Percentiles rank a stretch among this genome's conserved stretches.
Conservation (phyloP, 139 green algal species). For the Coelastrella sp. region DNA sequence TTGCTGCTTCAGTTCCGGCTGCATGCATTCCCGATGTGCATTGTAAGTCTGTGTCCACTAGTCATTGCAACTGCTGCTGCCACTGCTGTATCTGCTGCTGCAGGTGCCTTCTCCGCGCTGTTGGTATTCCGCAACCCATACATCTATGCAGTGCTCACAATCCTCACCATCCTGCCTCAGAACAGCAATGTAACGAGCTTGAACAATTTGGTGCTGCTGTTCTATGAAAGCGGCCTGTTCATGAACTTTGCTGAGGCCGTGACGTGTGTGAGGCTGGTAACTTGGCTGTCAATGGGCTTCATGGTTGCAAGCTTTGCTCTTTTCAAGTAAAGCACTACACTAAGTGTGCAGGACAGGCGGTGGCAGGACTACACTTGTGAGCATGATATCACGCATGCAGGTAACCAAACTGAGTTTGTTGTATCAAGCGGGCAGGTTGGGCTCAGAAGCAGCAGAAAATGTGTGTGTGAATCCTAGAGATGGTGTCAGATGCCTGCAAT, state of each 20-base stretch:
- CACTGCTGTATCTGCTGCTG: background rate
- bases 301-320: constrained; percentile 51
- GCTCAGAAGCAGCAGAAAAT: no score
- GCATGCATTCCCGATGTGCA: background rate
- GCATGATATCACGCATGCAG: no score
- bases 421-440: no score
- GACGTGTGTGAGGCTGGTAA: constrained; percentile 70
- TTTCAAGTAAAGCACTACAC: constrained; percentile 7
- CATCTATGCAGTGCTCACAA: constrained; percentile 67
- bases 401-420: no score
- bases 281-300: constrained; percentile 70
- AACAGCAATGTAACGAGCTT: constrained; percentile 72
- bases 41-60: no score
- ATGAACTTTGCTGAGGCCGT: constrained; percentile 74
- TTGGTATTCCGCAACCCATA: constrained; percentile 70
- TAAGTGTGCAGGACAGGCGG: no score
- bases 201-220: constrained; percentile 71
- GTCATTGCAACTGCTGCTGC: background rate
- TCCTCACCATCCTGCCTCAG: constrained; percentile 70
- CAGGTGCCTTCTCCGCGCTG: constrained; percentile 50
- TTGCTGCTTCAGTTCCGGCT: no score
- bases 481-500: no score
- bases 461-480: no score
- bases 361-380: no score
- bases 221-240: constrained; percentile 73